Evolutionary conservation across 164 flowering plant genomes (phyloP).

Genomic region (Buxus sempervirens): DNA sequence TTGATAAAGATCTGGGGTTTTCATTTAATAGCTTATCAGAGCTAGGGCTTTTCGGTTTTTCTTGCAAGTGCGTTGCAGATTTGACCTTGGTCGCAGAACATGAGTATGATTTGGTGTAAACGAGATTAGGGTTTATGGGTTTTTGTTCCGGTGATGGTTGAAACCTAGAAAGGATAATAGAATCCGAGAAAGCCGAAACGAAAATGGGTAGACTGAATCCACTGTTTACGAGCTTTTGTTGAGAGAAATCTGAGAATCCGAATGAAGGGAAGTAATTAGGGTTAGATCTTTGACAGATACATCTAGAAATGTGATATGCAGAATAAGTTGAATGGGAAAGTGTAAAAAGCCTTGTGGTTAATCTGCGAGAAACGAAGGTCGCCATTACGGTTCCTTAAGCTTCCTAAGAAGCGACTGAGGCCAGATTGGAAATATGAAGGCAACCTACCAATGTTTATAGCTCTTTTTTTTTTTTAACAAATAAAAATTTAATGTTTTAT

Average conservation of each 20-base stretch:
- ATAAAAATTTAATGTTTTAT: too few relatives aligned
- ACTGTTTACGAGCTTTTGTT: conserved; percentile 1
- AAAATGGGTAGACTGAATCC: not conserved
- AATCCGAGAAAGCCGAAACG: not conserved
- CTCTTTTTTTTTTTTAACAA: too few relatives aligned
- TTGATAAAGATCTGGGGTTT: too few relatives aligned
- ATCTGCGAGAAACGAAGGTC: conserved; percentile 14
- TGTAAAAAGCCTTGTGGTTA: conserved; percentile 1
- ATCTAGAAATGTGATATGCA: conserved; percentile 1
- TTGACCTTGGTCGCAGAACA: not conserved
- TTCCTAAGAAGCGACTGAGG: too few relatives aligned
- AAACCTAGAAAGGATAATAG: conserved; percentile 6
- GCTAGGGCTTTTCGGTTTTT: not conserved
- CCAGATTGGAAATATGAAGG: too few relatives aligned
- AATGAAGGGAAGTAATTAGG: not conserved
- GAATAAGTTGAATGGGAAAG: conserved; percentile 5
- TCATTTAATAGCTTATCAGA: not conserved
- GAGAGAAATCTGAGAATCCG: not conserved
- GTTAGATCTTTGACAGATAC: conserved; percentile 11
- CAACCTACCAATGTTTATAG: too few relatives aligned
- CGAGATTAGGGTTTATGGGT: conserved; percentile 13
- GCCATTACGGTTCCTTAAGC: too few relatives aligned
- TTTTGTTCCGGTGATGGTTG: not conserved
- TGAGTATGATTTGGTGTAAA: conserved; percentile 15
- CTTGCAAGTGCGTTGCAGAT: not conserved